These are phyloP conservation scores for Deakozyma indianensis DNA, from an alignment of 805 yeast species.

Conservation along the genomic window DNA sequence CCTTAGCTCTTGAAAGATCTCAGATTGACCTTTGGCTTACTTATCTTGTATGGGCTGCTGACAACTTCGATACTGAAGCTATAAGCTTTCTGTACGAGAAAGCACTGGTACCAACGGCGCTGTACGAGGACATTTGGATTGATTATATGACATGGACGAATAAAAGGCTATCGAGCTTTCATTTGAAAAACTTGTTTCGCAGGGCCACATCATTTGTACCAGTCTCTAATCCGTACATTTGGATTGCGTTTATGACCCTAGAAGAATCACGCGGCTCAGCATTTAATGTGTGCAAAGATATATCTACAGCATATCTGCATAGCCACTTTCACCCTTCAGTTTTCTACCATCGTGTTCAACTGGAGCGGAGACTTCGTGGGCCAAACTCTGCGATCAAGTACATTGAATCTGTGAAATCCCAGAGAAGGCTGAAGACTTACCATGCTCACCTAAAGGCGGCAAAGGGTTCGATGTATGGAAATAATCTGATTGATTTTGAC, in stretches of 20 bases:
- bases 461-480: background rate
- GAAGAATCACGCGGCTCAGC: background rate
- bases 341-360: background rate
- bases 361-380: background rate
- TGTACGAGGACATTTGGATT: slow-evolving; percentile 52
- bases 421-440: no score
- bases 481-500: background rate
- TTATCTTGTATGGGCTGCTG: slow-evolving; percentile 42
- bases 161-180: background rate
- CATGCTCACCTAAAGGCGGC: no score
- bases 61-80: slow-evolving; percentile 15
- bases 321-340: background rate
- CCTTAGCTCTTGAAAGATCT: slow-evolving; percentile 30
- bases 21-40: slow-evolving; percentile 43
- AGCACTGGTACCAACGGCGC: slow-evolving; percentile 41
- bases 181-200: background rate
- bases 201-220: background rate
- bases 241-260: background rate
- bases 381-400: background rate
- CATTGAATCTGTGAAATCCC: no score
- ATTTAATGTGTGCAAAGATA: background rate
- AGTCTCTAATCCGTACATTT: background rate
- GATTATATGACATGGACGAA: slow-evolving; percentile 43
- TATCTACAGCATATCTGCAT: background rate
- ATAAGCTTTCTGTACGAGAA: slow-evolving; percentile 50